phyloP scores from a whole-genome alignment of 495 filamentous ascomycete species.

The Talaromyces adpressus region DNA sequence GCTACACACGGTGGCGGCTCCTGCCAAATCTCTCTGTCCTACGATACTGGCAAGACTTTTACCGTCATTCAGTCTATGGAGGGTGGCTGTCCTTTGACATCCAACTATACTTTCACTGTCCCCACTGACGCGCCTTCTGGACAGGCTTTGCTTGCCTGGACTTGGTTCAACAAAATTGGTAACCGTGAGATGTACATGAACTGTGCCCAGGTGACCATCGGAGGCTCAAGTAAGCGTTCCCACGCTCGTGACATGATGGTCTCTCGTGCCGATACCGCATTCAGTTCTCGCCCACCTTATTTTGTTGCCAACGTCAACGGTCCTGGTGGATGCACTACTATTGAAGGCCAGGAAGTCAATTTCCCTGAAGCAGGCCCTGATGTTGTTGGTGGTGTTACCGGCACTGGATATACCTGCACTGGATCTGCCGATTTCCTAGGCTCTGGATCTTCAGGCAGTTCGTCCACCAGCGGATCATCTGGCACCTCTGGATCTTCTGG shows the following conservation, averaged over 20 bases:
- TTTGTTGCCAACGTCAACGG: conserved; percentile 62
- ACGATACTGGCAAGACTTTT: conserved; percentile 61
- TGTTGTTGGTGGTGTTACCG: conserved; percentile 34
- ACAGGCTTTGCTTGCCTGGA: conserved; percentile 68
- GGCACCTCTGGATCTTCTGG: conserved; percentile 16
- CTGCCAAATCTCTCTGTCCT: conserved; percentile 78
- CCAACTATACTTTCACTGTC: conserved; percentile 42
- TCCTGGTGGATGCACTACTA: conserved; percentile 44
- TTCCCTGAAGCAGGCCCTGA: conserved; percentile 65
- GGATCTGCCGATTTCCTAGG: conserved; percentile 22
- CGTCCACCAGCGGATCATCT: conserved; percentile 10
- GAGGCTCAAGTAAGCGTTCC: conserved; percentile 33
- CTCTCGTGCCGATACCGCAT: conserved; percentile 28
- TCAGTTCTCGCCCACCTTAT: conserved; percentile 61
- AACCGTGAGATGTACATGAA: conserved; percentile 97
- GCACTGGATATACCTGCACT: conserved; percentile 23
- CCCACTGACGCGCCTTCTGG: conserved; percentile 37
- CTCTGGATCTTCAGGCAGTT: conserved; percentile 9
- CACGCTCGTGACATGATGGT: conserved; percentile 11
- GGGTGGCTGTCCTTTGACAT: conserved; percentile 65
- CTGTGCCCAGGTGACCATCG: conserved; percentile 69
- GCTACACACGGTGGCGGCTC: conserved; percentile 83
- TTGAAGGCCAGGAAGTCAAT: conserved; percentile 44
- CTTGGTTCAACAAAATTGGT: conserved; percentile 86
- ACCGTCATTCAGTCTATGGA: conserved; percentile 78